phyloP scores from a whole-genome alignment of 805 yeast species.

The Teunomyces tritomae region DNA sequence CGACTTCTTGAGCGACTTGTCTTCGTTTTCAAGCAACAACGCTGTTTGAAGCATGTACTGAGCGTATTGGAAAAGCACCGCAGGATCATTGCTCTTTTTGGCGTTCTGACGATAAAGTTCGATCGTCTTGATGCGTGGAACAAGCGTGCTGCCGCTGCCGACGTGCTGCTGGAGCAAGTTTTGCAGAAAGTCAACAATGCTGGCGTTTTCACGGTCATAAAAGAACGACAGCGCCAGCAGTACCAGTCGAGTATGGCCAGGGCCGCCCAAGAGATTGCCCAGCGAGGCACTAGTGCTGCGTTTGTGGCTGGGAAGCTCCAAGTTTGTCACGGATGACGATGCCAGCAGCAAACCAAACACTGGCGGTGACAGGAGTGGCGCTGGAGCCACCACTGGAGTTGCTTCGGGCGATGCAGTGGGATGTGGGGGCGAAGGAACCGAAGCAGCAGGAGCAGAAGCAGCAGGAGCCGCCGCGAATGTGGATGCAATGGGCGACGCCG shows the following conservation, averaged over 20 bases:
- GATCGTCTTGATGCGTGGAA: constrained; percentile 79
- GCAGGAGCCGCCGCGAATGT: too few species aligned
- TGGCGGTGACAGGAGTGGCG: not conserved
- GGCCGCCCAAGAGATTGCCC: not conserved
- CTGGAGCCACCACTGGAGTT: not conserved
- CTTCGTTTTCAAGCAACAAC: constrained; percentile 48
- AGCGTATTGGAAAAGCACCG: constrained; percentile 85
- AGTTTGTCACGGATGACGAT: constrained; percentile 35
- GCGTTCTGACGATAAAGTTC: constrained; percentile 87
- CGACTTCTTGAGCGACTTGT: constrained; percentile 21
- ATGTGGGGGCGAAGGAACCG: not conserved
- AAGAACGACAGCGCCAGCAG: constrained; percentile 39
- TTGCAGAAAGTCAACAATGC: constrained; percentile 51
- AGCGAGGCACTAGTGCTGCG: constrained; percentile 6
- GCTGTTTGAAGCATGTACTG: constrained; percentile 88
- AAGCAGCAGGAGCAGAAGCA: not conserved
- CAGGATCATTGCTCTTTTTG: constrained; percentile 79
- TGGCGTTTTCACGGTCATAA: constrained; percentile 32
- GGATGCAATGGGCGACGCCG: too few species aligned
- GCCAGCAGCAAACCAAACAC: constrained; percentile 24
- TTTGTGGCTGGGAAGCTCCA: constrained; percentile 16
- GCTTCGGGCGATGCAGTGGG: not conserved
- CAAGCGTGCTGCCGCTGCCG: constrained; percentile 49
- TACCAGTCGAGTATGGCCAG: constrained; percentile 32
- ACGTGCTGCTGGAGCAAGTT: constrained; percentile 50